Evolutionary conservation across 2,329 filamentous ascomycete species (phyloP), one percentile per base, ranked within the genome.

Genomic region (Fusarium heterosporum): DNA sequence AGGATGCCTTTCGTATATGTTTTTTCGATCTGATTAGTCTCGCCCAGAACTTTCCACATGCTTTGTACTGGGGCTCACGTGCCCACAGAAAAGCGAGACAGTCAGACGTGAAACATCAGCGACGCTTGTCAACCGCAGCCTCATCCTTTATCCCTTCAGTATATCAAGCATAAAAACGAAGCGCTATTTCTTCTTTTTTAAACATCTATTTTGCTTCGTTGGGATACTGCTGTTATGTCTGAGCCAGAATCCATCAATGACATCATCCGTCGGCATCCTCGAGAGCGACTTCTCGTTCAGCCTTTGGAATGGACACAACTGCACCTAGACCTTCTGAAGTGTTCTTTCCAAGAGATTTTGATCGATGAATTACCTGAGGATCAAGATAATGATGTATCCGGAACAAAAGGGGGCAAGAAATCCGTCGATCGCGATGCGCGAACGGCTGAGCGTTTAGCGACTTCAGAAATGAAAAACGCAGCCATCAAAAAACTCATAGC

Each of bases 271-370:
- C 66, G 60, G 22, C 47, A 73, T 22, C 72, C 72, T 12, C 50
- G 70, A 34, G 72, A 73, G 55, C 72, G 72, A 5, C 56, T 73
- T 16, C 62, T 66, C 10, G 72, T 74, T 3, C 70, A 69, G 19
- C 72, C 72, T 2, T 17, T 69, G 2, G 70, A 73, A 48, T 73
- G 72, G 72, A 64, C 64, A 2, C 19, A 48, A 0, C 41, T 60
- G 6, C 72, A 74, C 26, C 34, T 74, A 4, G 43, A 65, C 10
- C 69, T 73, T 1, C 52, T 74, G 4, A 38, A 53, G 3, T 61
- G 48, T 25, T 52, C 30, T 5, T 73, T 73, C n/a, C 25, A 54
- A 9, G 57, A 67, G n/a, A 25, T 32, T 4, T 16, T 16, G 0
- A 0, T 38, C 1, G 34, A 38, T 4, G 5, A 22, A 1, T 2